phyloP scores from a whole-genome alignment of 129 eudicot genomes.

The Flaveria sonorensis region DNA sequence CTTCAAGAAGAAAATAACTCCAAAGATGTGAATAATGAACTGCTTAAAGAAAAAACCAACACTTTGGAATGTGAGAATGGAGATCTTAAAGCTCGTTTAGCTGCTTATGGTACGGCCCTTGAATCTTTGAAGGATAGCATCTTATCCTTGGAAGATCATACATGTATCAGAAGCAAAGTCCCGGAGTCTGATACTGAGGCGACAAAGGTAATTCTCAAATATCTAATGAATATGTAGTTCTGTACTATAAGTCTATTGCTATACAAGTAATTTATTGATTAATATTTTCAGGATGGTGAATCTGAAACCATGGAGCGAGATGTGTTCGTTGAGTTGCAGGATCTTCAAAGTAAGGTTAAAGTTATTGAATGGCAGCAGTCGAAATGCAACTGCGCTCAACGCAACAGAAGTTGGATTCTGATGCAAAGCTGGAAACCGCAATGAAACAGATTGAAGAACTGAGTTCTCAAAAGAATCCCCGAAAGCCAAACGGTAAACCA shows the following conservation, averaged over 20 bases:
- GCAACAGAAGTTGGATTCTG: constrained; percentile 49
- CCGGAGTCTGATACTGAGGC: constrained; percentile 41
- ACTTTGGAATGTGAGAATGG: constrained; percentile 62
- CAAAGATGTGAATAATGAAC: constrained; percentile 34
- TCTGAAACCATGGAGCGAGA: constrained; percentile 30
- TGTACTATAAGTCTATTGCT: neutral
- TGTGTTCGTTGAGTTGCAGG: constrained; percentile 44
- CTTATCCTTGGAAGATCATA: constrained; percentile 62
- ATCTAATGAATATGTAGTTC: neutral
- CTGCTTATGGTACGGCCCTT: constrained; percentile 55
- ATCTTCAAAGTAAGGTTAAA: constrained; percentile 56
- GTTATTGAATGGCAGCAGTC: constrained; percentile 48
- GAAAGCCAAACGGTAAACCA: constrained; percentile 43
- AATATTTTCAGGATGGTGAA: constrained; percentile 44
- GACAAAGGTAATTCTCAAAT: constrained; percentile 47
- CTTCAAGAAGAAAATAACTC: constrained; percentile 45
- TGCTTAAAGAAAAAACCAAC: constrained; percentile 43
- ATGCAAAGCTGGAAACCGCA: constrained; percentile 60
- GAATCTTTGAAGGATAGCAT: constrained; percentile 58
- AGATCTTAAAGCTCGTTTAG: constrained; percentile 56
- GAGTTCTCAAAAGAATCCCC: constrained; percentile 42
- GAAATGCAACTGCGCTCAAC: constrained; percentile 52
- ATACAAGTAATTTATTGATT: constrained; percentile 1
- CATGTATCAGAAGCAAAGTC: constrained; percentile 39
- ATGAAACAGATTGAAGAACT: constrained; percentile 58